phyloP scores from a whole-genome alignment of 2,329 filamentous ascomycete species.

The Microcera coccophila region DNA sequence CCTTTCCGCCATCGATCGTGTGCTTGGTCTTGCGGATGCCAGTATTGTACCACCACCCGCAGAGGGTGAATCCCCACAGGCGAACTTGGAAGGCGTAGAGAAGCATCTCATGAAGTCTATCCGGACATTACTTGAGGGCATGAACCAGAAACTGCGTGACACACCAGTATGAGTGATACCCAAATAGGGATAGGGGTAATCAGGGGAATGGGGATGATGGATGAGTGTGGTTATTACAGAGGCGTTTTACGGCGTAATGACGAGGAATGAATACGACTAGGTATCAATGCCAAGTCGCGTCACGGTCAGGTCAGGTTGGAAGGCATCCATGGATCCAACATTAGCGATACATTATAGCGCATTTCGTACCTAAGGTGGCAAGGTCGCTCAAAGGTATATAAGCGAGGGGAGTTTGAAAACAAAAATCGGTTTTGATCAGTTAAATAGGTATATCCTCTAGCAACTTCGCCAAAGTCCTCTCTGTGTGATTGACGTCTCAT shows the following conservation, averaged over 20 bases:
- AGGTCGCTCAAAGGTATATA: not conserved
- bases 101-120: conserved; percentile 40
- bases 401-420: not conserved
- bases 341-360: not conserved
- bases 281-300: not conserved
- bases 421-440: not conserved
- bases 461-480: not conserved
- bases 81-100: conserved; percentile 39
- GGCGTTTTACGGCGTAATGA: not conserved
- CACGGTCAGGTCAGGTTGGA: not conserved
- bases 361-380: not conserved
- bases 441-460: not conserved
- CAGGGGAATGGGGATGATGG: not conserved
- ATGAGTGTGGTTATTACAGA: not conserved
- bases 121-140: conserved; percentile 36
- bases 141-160: conserved; percentile 33
- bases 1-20: conserved; percentile 49
- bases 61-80: conserved; percentile 30
- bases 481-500: not conserved
- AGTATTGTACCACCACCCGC: conserved; percentile 37
- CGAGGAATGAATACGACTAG: not conserved
- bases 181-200: not conserved
- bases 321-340: not conserved
- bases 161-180: not conserved
- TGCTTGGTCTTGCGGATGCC: conserved; percentile 44